phyloP scores from a whole-genome alignment of 2,329 filamentous ascomycete genomes.

The Lachnellula arida region DNA sequence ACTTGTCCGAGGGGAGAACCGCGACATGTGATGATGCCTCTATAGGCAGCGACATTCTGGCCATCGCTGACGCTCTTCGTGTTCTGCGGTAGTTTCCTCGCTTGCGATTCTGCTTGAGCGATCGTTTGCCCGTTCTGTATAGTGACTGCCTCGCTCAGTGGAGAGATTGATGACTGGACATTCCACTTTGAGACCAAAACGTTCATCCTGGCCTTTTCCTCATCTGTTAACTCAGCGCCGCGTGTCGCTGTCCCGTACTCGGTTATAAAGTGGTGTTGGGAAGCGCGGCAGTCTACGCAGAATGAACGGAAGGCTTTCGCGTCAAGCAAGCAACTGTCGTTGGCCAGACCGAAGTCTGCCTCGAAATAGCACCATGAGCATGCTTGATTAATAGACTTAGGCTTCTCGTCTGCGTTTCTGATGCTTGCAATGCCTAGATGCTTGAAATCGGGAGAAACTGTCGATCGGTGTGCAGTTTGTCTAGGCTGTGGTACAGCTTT shows the following conservation, averaged over 20 bases:
- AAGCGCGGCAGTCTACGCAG: conserved; percentile 12
- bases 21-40: conserved; percentile 10
- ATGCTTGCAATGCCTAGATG: conserved; percentile 1
- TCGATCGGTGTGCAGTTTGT: not conserved
- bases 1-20: conserved; percentile 14
- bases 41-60: not conserved
- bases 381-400: not conserved
- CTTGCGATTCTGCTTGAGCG: not conserved
- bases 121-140: no score
- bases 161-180: no score
- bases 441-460: not conserved
- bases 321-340: conserved; percentile 13
- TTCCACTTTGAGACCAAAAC: not conserved
- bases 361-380: conserved; percentile 20
- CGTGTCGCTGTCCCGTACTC: not conserved
- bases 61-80: conserved; percentile 4
- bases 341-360: conserved; percentile 13
- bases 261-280: not conserved
- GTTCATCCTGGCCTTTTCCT: not conserved
- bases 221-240: not conserved
- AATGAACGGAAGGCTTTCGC: conserved; percentile 9
- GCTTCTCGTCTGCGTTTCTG: not conserved
- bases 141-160: no score
- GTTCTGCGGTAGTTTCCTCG: not conserved
- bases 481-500: not conserved